Conservation (phyloP, 352 stramenopile genomes). For the Phytophthora pisi region DNA sequence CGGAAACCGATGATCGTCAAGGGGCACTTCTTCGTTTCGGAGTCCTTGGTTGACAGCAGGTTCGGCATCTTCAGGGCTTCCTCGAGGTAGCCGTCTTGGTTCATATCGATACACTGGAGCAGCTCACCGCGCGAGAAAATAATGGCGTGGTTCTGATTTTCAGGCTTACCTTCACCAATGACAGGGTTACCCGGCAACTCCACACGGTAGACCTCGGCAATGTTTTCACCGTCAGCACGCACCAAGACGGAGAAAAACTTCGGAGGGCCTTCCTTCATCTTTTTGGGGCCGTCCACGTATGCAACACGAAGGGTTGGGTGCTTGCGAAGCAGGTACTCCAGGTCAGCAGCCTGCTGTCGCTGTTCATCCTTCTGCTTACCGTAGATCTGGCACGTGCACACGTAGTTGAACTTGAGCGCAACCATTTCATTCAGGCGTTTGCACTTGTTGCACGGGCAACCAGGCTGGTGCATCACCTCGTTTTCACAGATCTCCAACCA, state of each 20-base stretch:
- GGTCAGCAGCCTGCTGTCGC: slow-evolving; percentile 73
- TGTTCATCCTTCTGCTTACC: slow-evolving; percentile 89
- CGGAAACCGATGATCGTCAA: slow-evolving; percentile 89
- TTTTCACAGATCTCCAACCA: slow-evolving; percentile 91
- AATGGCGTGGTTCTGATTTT: slow-evolving; percentile 91
- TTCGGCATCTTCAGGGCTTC: slow-evolving; percentile 89
- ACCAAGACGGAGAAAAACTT: slow-evolving; percentile 89
- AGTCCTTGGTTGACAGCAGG: slow-evolving; percentile 83
- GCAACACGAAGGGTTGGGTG: slow-evolving; percentile 78
- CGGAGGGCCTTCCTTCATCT: slow-evolving; percentile 84
- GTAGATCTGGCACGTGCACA: slow-evolving; percentile 90
- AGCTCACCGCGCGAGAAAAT: slow-evolving; percentile 88
- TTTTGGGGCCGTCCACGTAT: slow-evolving; percentile 89
- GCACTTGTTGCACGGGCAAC: slow-evolving; percentile 87
- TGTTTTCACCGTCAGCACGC: slow-evolving; percentile 69
- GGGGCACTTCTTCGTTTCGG: slow-evolving; percentile 63
- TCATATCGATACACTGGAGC: slow-evolving; percentile 92
- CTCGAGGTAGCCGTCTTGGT: slow-evolving; percentile 88
- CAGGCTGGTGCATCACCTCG: slow-evolving; percentile 81
- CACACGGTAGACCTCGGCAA: slow-evolving; percentile 84
- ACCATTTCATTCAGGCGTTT: slow-evolving; percentile 86
- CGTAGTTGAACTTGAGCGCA: slow-evolving; percentile 89
- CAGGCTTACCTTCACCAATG: slow-evolving; percentile 87
- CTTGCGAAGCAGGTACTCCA: slow-evolving; percentile 83
- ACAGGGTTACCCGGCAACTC: slow-evolving; percentile 87